Evolutionary conservation across 1,284 basidiomycete genomes (phyloP), one percentile per base, ranked within the genome.

Genomic region (Ceratobasidium sp.): DNA sequence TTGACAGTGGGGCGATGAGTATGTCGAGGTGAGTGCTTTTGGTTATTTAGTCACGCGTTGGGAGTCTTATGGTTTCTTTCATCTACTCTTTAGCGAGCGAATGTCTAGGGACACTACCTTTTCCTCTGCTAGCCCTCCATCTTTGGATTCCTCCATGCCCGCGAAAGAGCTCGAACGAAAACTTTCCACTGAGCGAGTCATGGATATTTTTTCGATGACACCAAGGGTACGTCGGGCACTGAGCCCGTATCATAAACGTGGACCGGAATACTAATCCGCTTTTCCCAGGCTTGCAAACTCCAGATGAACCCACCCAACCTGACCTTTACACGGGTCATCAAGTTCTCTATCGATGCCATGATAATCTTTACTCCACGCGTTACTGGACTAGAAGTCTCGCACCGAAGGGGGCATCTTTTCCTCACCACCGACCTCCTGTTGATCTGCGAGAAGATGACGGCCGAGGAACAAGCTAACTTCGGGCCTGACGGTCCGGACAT

Each of bases 121-220:
- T 5, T 89, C 88, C 0, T 87, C 88, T 13, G 80, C 85, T 41
- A 87, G 85, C 73, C 83, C 84, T 43, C 82, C 89, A 13, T 84
- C 83, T 16, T 18, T 54, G n/a, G 67, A 70, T 41, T 18, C 11
- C 13, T 16, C 67, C 18, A 86, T 87, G 79, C 86, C 92, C 2
- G 82, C 94, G 44, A 81, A 86, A 26, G 92, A 95, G 77, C 86
- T 99, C 26, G 97, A 99, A 80, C 84, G 87, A 41, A 87, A 93
- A 35, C 86, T 99, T 52, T 88, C 91, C 67, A 91, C 94, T 0
- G 87, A 91, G 55, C 85, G 87, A 35, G 94, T 94, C 4, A 83
- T 98, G 41, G 97, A 99, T 81, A 91, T 99, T 57, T 99, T 99
- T 80, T 94, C 94, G 0, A 97, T 99, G 96, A 88, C 89, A 77